Evolutionary conservation across 129 eudicot genomes (phyloP).

Genomic region (Tagetes patula): DNA sequence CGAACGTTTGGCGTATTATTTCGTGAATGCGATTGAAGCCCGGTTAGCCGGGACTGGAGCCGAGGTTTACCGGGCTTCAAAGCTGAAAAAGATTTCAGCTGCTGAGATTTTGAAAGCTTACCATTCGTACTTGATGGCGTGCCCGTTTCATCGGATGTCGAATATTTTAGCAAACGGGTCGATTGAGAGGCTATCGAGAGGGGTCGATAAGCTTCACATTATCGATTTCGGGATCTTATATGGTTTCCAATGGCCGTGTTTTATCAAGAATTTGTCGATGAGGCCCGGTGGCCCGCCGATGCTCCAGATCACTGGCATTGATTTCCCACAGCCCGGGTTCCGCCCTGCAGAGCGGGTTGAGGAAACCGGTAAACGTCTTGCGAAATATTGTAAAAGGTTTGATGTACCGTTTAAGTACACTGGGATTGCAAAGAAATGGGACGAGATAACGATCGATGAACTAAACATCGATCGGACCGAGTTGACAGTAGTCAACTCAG

Average conservation of each 20-base stretch:
- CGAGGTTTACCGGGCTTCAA: conserved; percentile 37
- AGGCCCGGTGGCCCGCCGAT: conserved; percentile 58
- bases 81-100: conserved; percentile 31
- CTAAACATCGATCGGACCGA: conserved; percentile 43
- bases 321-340: conserved; percentile 60
- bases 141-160: conserved; percentile 53
- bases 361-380: conserved; percentile 55
- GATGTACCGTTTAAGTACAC: conserved; percentile 57
- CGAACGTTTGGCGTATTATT: conserved; percentile 54
- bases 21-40: conserved; percentile 60
- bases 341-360: conserved; percentile 56
- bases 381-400: conserved; percentile 51
- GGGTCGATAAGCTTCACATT: conserved; percentile 50
- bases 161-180: conserved; percentile 50
- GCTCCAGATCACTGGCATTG: conserved; percentile 67
- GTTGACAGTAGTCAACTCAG: conserved; percentile 47
- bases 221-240: conserved; percentile 73
- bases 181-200: conserved; percentile 38
- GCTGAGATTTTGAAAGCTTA: conserved; percentile 48
- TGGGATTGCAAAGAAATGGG: conserved; percentile 63
- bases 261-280: conserved; percentile 47
- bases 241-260: conserved; percentile 78
- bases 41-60: conserved; percentile 60
- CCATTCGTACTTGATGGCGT: conserved; percentile 37
- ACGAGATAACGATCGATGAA: conserved; percentile 43